A percentile compares a stretch with the other conserved stretches of the same genome.
These are phyloP conservation scores for Auxenochlorella protothecoides DNA, from an alignment of 139 green algal genomes.

Conservation along the genomic window DNA sequence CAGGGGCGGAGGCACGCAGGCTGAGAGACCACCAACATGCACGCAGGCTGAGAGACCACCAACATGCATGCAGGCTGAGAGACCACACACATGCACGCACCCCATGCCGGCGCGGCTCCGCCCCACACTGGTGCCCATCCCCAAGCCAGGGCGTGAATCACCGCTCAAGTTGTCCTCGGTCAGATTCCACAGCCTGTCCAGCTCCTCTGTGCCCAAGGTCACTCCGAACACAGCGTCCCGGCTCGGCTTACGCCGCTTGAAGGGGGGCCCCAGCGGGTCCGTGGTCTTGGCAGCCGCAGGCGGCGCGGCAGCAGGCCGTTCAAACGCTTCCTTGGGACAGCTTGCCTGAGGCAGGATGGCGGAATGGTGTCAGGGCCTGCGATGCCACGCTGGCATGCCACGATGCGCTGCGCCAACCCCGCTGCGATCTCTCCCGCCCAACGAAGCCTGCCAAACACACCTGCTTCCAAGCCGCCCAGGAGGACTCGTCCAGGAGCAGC, in stretches of 20 bases:
- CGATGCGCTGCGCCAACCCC: too few species aligned
- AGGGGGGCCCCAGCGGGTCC: conserved; percentile 1
- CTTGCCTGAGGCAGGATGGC: not conserved
- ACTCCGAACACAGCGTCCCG: conserved; percentile 15
- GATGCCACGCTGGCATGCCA: too few species aligned
- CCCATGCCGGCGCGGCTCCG: not conserved
- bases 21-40: not conserved
- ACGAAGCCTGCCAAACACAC: not conserved
- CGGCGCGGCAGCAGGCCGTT: conserved; percentile 1
- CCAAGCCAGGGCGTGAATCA: not conserved
- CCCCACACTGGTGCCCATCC: not conserved
- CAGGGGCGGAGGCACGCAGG: not conserved
- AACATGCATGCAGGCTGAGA: not conserved
- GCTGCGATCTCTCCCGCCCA: too few species aligned
- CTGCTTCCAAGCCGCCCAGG: conserved; percentile 43
- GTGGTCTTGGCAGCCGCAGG: not conserved
- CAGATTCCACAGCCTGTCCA: conserved; percentile 43
- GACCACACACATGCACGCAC: too few species aligned
- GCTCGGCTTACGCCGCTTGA: conserved; percentile 11
- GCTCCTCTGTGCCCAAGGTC: conserved; percentile 20
- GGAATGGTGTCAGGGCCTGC: too few species aligned
- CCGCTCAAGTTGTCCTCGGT: conserved; percentile 30
- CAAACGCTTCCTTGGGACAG: conserved; percentile 12
- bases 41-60: not conserved
- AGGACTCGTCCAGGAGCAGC: conserved; percentile 31